Percentiles rank a stretch among this genome's conserved stretches.
These are phyloP conservation scores for Ustilago sp. DNA, from an alignment of 1,284 basidiomycete genomes.

Conservation along the genomic window DNA sequence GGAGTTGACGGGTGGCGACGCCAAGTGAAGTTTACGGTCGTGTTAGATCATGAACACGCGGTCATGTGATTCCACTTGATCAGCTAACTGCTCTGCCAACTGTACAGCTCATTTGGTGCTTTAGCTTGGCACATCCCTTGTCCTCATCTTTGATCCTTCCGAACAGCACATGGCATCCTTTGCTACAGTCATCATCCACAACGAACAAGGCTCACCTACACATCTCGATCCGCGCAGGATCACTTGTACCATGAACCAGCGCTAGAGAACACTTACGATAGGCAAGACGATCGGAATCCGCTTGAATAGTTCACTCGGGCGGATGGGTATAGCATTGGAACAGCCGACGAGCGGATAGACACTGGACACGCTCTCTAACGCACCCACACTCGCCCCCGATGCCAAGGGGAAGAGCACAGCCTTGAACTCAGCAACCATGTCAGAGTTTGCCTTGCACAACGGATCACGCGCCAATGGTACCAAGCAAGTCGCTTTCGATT, in stretches of 20 bases:
- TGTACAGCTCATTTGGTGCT: background rate
- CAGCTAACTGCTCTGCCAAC: background rate
- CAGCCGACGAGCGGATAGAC: background rate
- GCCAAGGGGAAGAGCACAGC: background rate
- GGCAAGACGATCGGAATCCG: background rate
- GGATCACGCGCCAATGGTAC: conserved; percentile 18
- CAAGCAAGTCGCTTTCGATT: conserved; percentile 42
- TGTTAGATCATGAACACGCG: no score
- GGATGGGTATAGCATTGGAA: background rate
- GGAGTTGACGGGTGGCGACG: no score
- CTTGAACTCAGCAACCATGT: conserved; percentile 14
- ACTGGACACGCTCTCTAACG: background rate
- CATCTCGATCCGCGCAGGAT: background rate
- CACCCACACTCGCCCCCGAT: background rate
- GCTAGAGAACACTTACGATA: background rate
- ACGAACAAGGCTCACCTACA: background rate
- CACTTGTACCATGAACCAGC: background rate
- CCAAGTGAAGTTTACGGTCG: no score
- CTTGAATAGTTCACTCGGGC: background rate
- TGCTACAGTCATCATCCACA: background rate
- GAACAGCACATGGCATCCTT: background rate
- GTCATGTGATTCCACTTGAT: no score
- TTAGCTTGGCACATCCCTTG: background rate
- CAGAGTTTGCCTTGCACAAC: conserved; percentile 8
- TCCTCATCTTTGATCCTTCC: background rate